These are phyloP conservation scores for Colletotrichum zoysiae DNA, from an alignment of 2,329 filamentous ascomycete species.

Conservation along the genomic window DNA sequence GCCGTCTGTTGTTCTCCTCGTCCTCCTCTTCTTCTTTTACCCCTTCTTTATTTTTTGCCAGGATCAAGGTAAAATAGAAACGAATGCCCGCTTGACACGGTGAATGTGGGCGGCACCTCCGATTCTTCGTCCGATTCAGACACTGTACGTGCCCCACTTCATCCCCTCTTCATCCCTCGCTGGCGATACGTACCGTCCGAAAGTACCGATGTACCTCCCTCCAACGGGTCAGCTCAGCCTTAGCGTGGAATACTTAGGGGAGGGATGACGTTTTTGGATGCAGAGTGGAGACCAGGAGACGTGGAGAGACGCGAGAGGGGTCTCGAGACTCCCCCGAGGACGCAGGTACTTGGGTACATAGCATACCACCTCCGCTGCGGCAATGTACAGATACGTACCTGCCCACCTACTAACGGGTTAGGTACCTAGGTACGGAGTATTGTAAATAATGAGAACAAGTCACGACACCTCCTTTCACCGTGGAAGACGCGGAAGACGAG, in stretches of 20 bases:
- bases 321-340: not conserved
- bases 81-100: not conserved
- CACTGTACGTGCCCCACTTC: not conserved
- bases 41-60: not conserved
- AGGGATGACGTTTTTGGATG: conserved; percentile 35
- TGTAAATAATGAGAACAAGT: not conserved
- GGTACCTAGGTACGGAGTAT: too few species aligned
- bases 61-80: not conserved
- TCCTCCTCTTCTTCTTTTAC: not conserved
- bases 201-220: not conserved
- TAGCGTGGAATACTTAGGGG: conserved; percentile 26
- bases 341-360: not conserved
- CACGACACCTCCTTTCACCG: not conserved
- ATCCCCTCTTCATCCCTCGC: not conserved
- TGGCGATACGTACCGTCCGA: not conserved
- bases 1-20: not conserved
- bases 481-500: not conserved
- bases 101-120: conserved; percentile 2
- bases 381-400: too few species aligned
- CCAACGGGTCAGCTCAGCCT: conserved; percentile 10
- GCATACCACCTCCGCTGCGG: too few species aligned
- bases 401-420: too few species aligned
- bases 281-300: conserved; percentile 18
- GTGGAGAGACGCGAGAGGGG: not conserved
- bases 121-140: conserved; percentile 1